Base-by-base conservation (phyloP, 2,329 filamentous ascomycete genomes). In the Alternaria sp. region DNA sequence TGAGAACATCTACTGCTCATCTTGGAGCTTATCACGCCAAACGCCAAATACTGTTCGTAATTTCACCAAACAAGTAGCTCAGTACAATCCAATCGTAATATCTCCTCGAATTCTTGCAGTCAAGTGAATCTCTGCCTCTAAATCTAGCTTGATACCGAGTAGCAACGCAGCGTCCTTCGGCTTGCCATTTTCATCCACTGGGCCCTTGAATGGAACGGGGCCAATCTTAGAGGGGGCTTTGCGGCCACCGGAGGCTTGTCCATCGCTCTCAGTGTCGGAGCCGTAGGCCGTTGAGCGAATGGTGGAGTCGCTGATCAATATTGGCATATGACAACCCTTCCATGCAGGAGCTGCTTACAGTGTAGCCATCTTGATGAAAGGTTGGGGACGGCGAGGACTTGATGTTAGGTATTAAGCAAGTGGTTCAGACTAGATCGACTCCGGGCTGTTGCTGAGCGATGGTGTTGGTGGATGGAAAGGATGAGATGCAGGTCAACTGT, bases 111-210 rank as follows among this genome's bases (percentile, higher is more conserved):
- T 80, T 51, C 85, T 76, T 48, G 86, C 85, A 17, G 85, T 88
- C 62, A 88, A 75, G 71, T 88, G 85, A 41, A 88, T 83, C 71
- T 88, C 85, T 13, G 85, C 85, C 72, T 88, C 85, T 21, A 88
- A 76, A 70, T 88, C 86, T 34, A 88, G 79, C 79, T 88, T 87
- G 78, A 88, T 87, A 55, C 85, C 85, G 36, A 88, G 80, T 66
- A 87, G 80, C 41, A 88, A 79, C 2, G 84, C 85, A 4, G 86
- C 84, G 39, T 83, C 75, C 76, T 86, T 88, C 58, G 84, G 78
- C 66, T 85, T 83, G 59, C 86, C 85, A 53, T 86, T 77, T 29
- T 84, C 82, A 60, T 86, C 84, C 31, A 82, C 81, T 13, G 85
- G 81, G 10, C 85, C 85, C 73, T 82, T 84, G 61, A 88, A 76